Evolutionary conservation across 768 basidiomycete species (phyloP), one percentile per base, ranked within the genome.

Genomic region (Gautieria morchelliformis): DNA sequence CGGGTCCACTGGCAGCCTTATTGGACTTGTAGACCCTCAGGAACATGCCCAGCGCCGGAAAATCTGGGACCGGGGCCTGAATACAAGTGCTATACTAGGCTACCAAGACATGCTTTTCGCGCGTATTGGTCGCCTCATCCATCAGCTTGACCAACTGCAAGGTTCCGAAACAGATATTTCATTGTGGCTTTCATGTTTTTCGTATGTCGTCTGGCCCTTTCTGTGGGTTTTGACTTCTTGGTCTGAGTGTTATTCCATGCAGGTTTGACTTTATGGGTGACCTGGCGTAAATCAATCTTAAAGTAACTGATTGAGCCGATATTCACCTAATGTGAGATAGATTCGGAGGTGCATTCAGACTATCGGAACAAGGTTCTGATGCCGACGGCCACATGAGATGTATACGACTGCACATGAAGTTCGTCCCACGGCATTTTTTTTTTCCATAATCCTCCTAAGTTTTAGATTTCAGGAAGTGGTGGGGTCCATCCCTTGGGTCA

Each of bases 11-110:
- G 40, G 58, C 7, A 27, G 39, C 19, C 22, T 42, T 4, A 10
- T 53, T 24, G 20, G 15, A 33, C 17, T 53, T 3, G 14, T 8
- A n/a, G 52, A 77, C 60, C 72, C 72, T 56, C 65, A 67, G 1
- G 74, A 78, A 39, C 80, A 82, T 59, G 67, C 70, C 2, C 68
- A 72, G 9, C 71, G 78, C 11, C 72, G 79, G 10, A 70, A 71
- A 20, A 69, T 76, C 1, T 81, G 79, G 80, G 74, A 74, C n/a
- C 69, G 77, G 22, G 79, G 72, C 0, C 73, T 81, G 66, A 78
- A 67, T 48, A 71, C 72, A 15, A 59, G 66, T 3, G 73, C 79
- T 3, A 60, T 82, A 44, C 76, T 75, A 61, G 75, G 73, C 14
- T 81, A 80, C 53, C 73, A 78, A 59, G 60, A 63, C 1, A 63